A percentile compares a stretch with the other conserved stretches of the same genome.
Conservation (phyloP, 345 rosid species). For the Adansonia digitata region DNA sequence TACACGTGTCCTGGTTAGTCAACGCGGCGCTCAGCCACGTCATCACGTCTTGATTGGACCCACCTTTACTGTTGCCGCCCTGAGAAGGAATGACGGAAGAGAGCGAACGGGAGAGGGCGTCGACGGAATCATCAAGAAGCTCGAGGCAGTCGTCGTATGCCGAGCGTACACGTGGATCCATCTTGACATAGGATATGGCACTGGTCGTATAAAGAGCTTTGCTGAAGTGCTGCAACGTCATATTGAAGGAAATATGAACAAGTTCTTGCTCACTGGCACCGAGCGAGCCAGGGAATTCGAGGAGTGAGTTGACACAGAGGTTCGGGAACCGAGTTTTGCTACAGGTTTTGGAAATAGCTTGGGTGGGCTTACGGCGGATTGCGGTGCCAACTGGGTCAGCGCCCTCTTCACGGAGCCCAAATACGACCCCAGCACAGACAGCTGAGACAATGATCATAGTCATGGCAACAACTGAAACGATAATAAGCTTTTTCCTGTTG, state of each 20-base stretch:
- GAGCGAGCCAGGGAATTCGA: constrained; percentile 56
- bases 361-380: constrained; percentile 48
- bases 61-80: constrained; percentile 7
- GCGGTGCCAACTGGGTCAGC: not conserved
- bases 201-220: constrained; percentile 65
- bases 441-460: constrained; percentile 57
- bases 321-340: constrained; percentile 53
- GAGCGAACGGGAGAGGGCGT: constrained; percentile 71
- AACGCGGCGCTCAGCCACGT: constrained; percentile 96
- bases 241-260: constrained; percentile 86
- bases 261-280: constrained; percentile 59
- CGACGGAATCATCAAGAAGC: constrained; percentile 77
- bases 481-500: constrained; percentile 32
- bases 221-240: constrained; percentile 78
- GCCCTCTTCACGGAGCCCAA: constrained; percentile 30
- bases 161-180: constrained; percentile 59
- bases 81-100: constrained; percentile 33
- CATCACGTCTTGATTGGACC: constrained; percentile 54
- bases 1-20: constrained; percentile 91
- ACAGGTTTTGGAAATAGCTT: constrained; percentile 67
- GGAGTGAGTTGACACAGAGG: constrained; percentile 64
- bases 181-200: constrained; percentile 41
- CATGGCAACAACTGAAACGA: constrained; percentile 41
- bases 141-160: constrained; percentile 88
- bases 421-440: constrained; percentile 38